A percentile compares a stretch with the other conserved stretches of the same genome.
Evolutionary conservation across 2,329 filamentous ascomycete species (phyloP).

Genomic region (Trichophyton schoenleinii): DNA sequence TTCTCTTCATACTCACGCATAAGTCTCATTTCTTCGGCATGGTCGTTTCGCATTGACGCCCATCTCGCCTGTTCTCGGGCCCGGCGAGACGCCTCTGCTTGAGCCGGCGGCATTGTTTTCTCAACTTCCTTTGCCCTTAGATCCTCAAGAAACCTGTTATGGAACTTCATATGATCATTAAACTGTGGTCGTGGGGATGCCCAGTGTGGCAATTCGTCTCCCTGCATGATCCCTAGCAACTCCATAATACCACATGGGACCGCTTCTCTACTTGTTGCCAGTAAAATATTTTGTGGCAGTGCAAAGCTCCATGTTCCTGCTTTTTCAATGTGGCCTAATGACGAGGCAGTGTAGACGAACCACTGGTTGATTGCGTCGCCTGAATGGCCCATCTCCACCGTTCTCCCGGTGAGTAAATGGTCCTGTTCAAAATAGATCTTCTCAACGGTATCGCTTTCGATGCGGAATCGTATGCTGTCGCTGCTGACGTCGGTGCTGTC

Average conservation of each 20-base stretch:
- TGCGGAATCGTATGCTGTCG: conserved; percentile 19
- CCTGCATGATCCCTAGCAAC: conserved; percentile 17
- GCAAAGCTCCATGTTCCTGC: conserved; percentile 18
- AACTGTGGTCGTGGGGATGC: conserved; percentile 10
- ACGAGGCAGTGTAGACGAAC: conserved; percentile 19
- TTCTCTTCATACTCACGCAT: conserved; percentile 16
- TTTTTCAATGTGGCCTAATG: conserved; percentile 13
- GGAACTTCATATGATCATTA: conserved; percentile 10
- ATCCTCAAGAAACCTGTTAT: conserved; percentile 14
- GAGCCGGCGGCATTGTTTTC: conserved; percentile 18
- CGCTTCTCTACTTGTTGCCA: conserved; percentile 17
- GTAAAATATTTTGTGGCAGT: conserved; percentile 15
- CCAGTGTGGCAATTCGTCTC: conserved; percentile 19
- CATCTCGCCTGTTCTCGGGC: conserved; percentile 13
- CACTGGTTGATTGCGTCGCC: conserved; percentile 15
- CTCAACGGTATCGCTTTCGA: conserved; percentile 16
- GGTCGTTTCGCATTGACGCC: conserved; percentile 14
- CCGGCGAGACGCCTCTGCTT: conserved; percentile 17
- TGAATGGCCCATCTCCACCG: conserved; percentile 7
- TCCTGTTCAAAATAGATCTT: conserved; percentile 18
- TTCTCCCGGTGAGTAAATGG: conserved; percentile 15
- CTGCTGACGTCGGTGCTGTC: conserved; percentile 14
- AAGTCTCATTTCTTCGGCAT: conserved; percentile 9
- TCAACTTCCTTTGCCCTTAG: conserved; percentile 15
- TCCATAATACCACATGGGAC: conserved; percentile 22